A percentile compares a stretch with the other conserved stretches of the same genome.
These are phyloP conservation scores for Raffaelea deltoideospora DNA, from an alignment of 2,329 filamentous ascomycete genomes.

Conservation along the genomic window DNA sequence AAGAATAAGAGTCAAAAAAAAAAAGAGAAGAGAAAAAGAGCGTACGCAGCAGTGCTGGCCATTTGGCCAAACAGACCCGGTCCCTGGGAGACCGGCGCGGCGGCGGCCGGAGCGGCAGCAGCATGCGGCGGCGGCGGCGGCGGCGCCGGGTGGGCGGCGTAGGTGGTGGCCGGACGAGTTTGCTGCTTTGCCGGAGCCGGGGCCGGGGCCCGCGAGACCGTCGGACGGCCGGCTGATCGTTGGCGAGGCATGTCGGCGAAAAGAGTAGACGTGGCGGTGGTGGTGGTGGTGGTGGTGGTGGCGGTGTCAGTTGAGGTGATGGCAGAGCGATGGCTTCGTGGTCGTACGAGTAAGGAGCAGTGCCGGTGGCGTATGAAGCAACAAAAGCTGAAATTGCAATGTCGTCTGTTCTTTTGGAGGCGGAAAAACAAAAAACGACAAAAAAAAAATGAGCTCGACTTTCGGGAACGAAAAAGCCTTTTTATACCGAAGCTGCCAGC, in stretches of 20 bases:
- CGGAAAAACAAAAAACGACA: no score
- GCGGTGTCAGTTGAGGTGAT: no score
- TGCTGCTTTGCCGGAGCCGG: slow-evolving; percentile 35
- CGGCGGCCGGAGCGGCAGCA: slow-evolving; percentile 23
- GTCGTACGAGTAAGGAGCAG: not conserved
- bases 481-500: not conserved
- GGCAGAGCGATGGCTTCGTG: not conserved
- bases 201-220: slow-evolving; percentile 49
- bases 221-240: slow-evolving; percentile 47
- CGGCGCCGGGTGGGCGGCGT: slow-evolving; percentile 34
- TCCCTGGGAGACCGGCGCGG: slow-evolving; percentile 35
- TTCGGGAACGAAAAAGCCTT: not conserved
- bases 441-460: not conserved
- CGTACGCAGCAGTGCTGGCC: slow-evolving; percentile 94
- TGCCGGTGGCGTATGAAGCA: no score
- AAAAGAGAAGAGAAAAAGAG: slow-evolving; percentile 14
- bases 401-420: no score
- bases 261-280: slow-evolving; percentile 2
- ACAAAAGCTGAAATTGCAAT: no score
- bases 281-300: not conserved
- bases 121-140: slow-evolving; percentile 26
- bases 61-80: slow-evolving; percentile 91
- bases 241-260: slow-evolving; percentile 54
- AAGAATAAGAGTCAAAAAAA: not conserved
- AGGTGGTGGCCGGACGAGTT: slow-evolving; percentile 54